phyloP scores from a whole-genome alignment of 169 alveolate species.

The Perkinsus marinus region DNA sequence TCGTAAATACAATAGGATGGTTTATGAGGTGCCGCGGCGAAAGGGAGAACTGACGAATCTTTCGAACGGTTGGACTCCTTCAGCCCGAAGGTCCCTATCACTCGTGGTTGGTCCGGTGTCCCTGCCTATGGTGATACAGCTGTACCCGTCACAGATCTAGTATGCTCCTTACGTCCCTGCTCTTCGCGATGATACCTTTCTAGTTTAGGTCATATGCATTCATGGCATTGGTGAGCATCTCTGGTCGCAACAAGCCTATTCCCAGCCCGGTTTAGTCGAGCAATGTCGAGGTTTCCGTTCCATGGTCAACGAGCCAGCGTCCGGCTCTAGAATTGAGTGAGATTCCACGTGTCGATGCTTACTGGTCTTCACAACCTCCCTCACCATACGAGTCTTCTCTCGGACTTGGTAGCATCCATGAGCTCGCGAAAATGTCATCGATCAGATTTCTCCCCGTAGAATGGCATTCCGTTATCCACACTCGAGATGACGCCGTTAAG shows the following conservation, averaged over 20 bases:
- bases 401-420: no score
- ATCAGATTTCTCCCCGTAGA: neutral
- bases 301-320: neutral
- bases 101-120: neutral
- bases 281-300: neutral
- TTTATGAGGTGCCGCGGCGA: neutral
- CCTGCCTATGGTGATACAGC: neutral
- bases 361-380: no score
- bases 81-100: neutral
- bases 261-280: neutral
- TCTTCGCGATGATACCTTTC: neutral
- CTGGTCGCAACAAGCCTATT: neutral
- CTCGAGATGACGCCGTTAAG: neutral
- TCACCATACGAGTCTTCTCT: no score
- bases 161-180: no score
- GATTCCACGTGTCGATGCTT: no score
- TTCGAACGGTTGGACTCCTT: neutral
- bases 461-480: neutral
- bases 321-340: neutral
- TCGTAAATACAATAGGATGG: neutral
- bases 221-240: neutral
- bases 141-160: neutral
- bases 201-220: neutral
- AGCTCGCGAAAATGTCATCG: no score
- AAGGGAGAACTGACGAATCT: no score